Evolutionary conservation across 352 stramenopile genomes (phyloP), one percentile per base, ranked within the genome.

Genomic region (Phytophthora pini): DNA sequence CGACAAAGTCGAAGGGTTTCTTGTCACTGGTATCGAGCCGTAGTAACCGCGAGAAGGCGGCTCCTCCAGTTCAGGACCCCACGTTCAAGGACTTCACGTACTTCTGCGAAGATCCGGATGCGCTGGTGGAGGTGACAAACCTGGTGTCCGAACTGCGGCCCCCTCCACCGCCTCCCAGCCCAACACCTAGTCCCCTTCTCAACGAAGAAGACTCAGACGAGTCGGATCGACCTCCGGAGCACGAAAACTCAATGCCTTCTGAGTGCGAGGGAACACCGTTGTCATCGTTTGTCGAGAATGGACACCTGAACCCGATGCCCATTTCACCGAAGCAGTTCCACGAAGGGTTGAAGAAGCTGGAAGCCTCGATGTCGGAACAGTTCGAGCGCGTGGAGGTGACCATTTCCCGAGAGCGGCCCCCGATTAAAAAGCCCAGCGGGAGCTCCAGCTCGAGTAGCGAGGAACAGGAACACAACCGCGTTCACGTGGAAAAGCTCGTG

Each of bases 11-110:
- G 7, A 95, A 95, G 74, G 84, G 87, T 11, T 93, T 96, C 46
- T 74, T 96, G 41, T 93, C 88, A 27, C 70, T 94, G 0, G 84
- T 94, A 5, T 88, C 82, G 1, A 94, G 76, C 34, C 87, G 87
- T 29, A 65, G 70, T 26, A 82, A 60, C 15, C 82, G 83, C 20
- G 70, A 78, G 15, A 96, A 96, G 61, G 55, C 82, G 36, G 80
- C 86, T 7, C 80, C 85, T n/a, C 87, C 87, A 0, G 80, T 92
- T 48, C 88, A 96, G 56, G 88, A 96, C 43, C 88, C 88, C 6
- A 95, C 88, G 2, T 96, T 96, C 45, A 96, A 96, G 72, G 88
- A 96, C 55, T 96, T 96, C 32, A 96, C 88, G 2, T 96, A 96
- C 70, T 96, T 90, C 29, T 96, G 88, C 41, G 86, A 96, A 82